Evolutionary conservation across 768 basidiomycete species (phyloP).

Genomic region (Boletellus sp.): DNA sequence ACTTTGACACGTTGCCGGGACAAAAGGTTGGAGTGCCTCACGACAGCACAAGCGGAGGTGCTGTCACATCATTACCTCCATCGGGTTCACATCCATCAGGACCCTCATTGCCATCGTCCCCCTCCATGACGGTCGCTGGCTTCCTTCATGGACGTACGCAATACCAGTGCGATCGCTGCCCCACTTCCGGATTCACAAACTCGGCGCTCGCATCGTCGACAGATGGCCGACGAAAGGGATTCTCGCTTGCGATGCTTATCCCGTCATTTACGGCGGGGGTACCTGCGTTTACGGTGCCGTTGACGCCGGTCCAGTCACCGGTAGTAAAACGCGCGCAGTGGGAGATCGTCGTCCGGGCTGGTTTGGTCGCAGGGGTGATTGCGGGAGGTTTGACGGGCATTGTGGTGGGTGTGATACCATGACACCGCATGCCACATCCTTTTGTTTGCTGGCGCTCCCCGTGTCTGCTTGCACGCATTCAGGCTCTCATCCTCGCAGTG

Average conservation of each 20-base stretch:
- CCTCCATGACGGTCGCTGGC: conserved; percentile 1
- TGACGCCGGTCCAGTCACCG: conserved; percentile 67
- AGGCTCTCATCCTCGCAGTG: no score
- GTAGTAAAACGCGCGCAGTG: conserved; percentile 77
- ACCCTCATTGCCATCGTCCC: neutral
- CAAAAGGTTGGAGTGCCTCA: neutral
- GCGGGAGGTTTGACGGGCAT: conserved; percentile 32
- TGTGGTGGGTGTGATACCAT: conserved; percentile 16
- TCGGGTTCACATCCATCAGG: neutral
- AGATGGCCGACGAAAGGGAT: neutral
- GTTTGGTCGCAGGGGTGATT: conserved; percentile 42
- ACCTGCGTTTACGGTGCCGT: conserved; percentile 66
- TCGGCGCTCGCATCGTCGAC: neutral
- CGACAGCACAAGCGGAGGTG: neutral
- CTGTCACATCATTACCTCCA: neutral
- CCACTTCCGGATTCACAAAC: neutral
- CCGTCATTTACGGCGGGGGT: conserved; percentile 41
- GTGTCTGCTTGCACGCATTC: no score
- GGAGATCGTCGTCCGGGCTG: conserved; percentile 74
- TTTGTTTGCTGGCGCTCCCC: no score
- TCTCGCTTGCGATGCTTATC: conserved; percentile 15
- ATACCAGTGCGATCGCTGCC: conserved; percentile 29
- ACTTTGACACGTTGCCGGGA: conserved; percentile 27
- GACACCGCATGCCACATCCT: neutral
- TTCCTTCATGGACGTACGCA: conserved; percentile 22